Evolutionary conservation across 306 rosid genomes (phyloP), one percentile per base, ranked within the genome.

Genomic region (Dryas drummondii): DNA sequence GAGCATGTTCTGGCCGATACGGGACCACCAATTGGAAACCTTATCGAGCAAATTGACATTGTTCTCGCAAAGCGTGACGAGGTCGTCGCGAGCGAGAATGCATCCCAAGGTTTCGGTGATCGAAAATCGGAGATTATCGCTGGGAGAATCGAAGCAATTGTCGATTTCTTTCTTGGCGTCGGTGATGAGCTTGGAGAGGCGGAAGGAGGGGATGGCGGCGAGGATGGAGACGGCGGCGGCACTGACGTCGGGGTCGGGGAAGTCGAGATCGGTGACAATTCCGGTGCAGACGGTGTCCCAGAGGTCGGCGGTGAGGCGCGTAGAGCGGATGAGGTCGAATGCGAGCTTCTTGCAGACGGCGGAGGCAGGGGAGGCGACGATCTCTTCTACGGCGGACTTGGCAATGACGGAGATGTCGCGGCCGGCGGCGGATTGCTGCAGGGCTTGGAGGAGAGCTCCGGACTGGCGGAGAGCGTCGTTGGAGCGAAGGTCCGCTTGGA

Each of bases 401-500:
- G 98, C 98, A 17, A 92, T 82, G 61, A 94, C 87, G 60, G 99
- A 88, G 72, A 86, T 91, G 79, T 94, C 99, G 14, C 96, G 93
- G 22, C 99, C 99, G 45, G 97, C 99, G 26, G 99, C 99, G 13
- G 98, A 92, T 14, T 94, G 99, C 83, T 94, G 99, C n/a, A 94
- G 99, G 5, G 99, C 96, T 65, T 85, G 99, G 54, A 94, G 92
- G 49, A 94, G 97, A 52, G 99, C 99, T 14, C 99, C 86, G 44
- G 96, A 88, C 76, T 94, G 99, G 59, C 99, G 98, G 66, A 94
- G 98, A 1, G 99, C 98, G 56, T 92, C 99, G 80, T 87, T 92
- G 83, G 99, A 90, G 48, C 97, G 99, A 81, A 92, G 97, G 85
- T 94, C 98, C 4, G 99, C 96, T 74, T 94, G 99, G 93, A 94